These are phyloP conservation scores for Sugiyamaella americana DNA, from an alignment of 805 yeast genomes.

Conservation along the genomic window DNA sequence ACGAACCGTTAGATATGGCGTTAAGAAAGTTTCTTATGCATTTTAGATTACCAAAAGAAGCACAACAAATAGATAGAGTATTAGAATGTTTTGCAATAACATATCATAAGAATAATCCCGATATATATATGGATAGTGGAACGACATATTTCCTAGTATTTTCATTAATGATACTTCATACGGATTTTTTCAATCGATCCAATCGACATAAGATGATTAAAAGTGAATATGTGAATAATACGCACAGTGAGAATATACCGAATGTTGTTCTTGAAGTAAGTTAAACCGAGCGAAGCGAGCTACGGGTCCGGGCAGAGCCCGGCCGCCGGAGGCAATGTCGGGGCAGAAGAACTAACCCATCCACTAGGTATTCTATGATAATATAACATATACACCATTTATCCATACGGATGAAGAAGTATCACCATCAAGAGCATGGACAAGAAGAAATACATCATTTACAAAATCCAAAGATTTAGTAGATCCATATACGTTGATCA, in stretches of 20 bases:
- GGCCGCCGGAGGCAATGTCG: no score
- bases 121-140: slow-evolving; percentile 37
- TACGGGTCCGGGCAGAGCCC: no score
- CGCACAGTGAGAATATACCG: slow-evolving; percentile 32
- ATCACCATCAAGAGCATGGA: slow-evolving; percentile 27
- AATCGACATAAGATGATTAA: slow-evolving; percentile 64
- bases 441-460: slow-evolving; percentile 22
- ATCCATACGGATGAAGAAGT: slow-evolving; percentile 38
- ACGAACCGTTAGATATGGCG: slow-evolving; percentile 60
- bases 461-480: slow-evolving; percentile 24
- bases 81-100: slow-evolving; percentile 50
- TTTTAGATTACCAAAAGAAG: slow-evolving; percentile 59
- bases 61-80: slow-evolving; percentile 71
- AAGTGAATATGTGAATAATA: slow-evolving; percentile 51
- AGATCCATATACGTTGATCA: slow-evolving; percentile 35
- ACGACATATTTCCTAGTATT: slow-evolving; percentile 58
- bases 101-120: slow-evolving; percentile 42
- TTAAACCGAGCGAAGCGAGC: slow-evolving; percentile 18
- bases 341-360: slow-evolving; percentile 6
- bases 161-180: slow-evolving; percentile 64
- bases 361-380: slow-evolving; percentile 57
- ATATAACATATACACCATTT: slow-evolving; percentile 56
- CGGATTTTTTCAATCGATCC: slow-evolving; percentile 63
- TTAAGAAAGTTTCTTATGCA: slow-evolving; percentile 53
- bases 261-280: slow-evolving; percentile 32